phyloP scores from a whole-genome alignment of 75 land plant genomes.

The Adiantum capillusveneris region DNA sequence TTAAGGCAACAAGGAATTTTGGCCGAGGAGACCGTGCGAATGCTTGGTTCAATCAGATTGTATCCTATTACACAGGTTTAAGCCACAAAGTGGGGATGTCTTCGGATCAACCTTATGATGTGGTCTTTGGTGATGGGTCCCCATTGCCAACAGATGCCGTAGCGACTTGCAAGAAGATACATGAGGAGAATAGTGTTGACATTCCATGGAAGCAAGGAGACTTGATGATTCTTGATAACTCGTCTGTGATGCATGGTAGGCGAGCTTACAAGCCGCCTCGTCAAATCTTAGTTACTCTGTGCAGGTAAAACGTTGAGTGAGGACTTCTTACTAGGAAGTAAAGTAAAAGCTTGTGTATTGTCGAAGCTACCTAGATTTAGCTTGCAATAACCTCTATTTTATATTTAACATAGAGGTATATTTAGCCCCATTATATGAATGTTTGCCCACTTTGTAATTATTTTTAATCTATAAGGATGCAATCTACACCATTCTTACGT shows the following conservation, averaged over 20 bases:
- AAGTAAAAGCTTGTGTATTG: no score
- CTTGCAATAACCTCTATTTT: no score
- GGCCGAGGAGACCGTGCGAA: neutral
- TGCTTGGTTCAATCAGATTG: conserved; percentile 11
- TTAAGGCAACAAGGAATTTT: conserved; percentile 6
- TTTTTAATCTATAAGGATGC: no score
- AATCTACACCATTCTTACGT: no score
- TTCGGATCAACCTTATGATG: neutral
- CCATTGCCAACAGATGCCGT: conserved; percentile 2
- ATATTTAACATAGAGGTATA: no score
- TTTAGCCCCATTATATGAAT: no score
- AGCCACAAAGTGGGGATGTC: neutral
- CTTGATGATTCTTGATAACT: conserved; percentile 20
- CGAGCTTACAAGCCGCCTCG: conserved; percentile 14
- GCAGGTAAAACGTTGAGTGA: no score
- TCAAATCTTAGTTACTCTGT: conserved; percentile 8
- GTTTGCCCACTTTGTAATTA: no score
- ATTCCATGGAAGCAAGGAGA: conserved; percentile 21
- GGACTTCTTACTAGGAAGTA: no score
- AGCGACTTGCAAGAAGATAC: neutral
- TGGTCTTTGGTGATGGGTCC: conserved; percentile 17
- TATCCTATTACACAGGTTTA: neutral
- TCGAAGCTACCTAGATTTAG: no score
- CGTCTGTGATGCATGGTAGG: conserved; percentile 15
- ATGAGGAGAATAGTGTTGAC: conserved; percentile 17